Evolutionary conservation across 768 basidiomycete species (phyloP).

Genomic region (Nidularia pulvinata): DNA sequence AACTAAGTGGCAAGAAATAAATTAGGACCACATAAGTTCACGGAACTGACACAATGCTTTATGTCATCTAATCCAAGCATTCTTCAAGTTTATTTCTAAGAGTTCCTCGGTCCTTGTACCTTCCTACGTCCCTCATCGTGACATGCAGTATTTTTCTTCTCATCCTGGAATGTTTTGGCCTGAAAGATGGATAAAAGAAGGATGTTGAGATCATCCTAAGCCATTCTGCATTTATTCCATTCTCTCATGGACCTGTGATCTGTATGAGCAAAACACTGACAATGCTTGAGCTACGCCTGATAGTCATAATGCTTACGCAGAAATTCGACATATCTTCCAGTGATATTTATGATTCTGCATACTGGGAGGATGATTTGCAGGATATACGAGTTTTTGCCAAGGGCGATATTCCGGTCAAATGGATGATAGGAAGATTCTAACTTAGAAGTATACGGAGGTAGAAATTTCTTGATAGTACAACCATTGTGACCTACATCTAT

Average conservation of each 20-base stretch:
- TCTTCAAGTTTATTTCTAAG: slow-evolving; percentile 34
- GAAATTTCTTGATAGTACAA: no score
- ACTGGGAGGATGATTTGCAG: slow-evolving; percentile 5
- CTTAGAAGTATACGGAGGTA: no score
- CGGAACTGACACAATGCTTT: not conserved
- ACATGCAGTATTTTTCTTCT: slow-evolving; percentile 42
- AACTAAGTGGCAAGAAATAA: slow-evolving; percentile 23
- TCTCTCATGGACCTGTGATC: not conserved
- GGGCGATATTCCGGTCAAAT: slow-evolving; percentile 2
- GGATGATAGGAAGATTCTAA: no score
- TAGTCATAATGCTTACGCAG: slow-evolving; percentile 2
- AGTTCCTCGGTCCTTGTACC: slow-evolving; percentile 38
- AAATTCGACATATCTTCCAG: slow-evolving; percentile 7
- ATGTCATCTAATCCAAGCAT: not conserved
- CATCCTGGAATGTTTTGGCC: slow-evolving; percentile 26
- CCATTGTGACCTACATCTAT: no score
- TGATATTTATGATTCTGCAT: slow-evolving; percentile 6
- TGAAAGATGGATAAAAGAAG: not conserved
- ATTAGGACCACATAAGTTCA: slow-evolving; percentile 16
- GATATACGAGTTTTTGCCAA: slow-evolving; percentile 8
- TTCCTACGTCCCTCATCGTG: slow-evolving; percentile 38
- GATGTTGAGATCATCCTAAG: not conserved
- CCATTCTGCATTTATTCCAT: not conserved
- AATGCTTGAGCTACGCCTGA: not conserved
- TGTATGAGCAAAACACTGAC: not conserved